A percentile compares a stretch with the other conserved stretches of the same genome.
Conservation (phyloP, 2,329 filamentous ascomycete genomes). For the Periconia sp. region DNA sequence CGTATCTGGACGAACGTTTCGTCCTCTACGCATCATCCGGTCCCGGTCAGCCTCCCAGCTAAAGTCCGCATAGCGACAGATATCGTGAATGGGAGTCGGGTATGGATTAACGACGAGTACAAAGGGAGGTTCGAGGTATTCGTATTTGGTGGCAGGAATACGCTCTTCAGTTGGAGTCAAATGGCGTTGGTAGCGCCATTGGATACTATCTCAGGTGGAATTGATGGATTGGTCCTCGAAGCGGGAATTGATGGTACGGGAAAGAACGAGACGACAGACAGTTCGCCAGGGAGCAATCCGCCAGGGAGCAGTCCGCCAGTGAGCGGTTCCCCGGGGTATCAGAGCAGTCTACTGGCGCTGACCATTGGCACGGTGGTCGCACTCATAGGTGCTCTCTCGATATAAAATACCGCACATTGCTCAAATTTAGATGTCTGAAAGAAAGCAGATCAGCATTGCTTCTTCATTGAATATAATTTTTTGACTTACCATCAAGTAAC, state of each 20-base stretch:
- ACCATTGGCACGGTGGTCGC: not conserved
- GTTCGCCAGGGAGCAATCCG: no score
- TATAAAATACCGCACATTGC: no score
- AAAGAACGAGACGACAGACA: constrained; percentile 7
- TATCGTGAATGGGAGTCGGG: constrained; percentile 54
- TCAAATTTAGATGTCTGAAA: no score
- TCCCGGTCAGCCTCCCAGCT: constrained; percentile 42
- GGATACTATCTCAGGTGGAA: constrained; percentile 39
- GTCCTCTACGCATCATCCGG: constrained; percentile 52
- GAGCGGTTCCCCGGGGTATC: constrained; percentile 1
- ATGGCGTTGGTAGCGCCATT: constrained; percentile 63
- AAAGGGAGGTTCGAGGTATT: constrained; percentile 61
- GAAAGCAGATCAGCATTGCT: no score
- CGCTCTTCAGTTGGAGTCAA: constrained; percentile 60
- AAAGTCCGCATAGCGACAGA: constrained; percentile 54
- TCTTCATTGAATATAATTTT: no score
- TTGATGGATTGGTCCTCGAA: constrained; percentile 25
- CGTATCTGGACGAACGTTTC: constrained; percentile 60
- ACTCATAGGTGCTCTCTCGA: no score
- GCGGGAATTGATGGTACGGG: constrained; percentile 18
- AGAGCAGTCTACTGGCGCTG: not conserved
- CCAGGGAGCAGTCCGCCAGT: no score
- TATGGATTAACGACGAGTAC: constrained; percentile 56
- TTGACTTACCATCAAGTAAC: no score
- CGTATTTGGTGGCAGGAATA: constrained; percentile 60